These are phyloP conservation scores for Blastocystis hominis DNA, from an alignment of 352 stramenopile species.

Conservation along the genomic window DNA sequence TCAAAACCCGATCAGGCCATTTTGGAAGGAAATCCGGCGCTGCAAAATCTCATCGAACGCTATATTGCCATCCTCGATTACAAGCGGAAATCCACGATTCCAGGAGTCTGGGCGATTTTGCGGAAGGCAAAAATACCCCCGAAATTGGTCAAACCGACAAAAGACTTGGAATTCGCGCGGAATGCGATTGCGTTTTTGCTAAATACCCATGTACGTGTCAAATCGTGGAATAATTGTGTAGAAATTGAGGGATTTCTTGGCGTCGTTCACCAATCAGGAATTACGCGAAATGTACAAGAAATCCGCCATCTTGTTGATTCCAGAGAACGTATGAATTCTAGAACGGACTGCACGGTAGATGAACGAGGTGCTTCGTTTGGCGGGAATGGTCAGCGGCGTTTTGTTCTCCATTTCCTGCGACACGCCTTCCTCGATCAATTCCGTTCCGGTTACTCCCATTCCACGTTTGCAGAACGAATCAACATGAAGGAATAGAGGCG, in stretches of 20 bases:
- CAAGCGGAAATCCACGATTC: background rate
- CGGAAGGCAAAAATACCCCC: conserved; percentile 17
- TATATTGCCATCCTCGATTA: conserved; percentile 14
- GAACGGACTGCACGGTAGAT: background rate
- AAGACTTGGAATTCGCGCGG: background rate
- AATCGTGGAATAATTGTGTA: background rate
- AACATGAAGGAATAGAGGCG: background rate
- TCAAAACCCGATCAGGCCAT: background rate
- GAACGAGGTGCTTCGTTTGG: background rate
- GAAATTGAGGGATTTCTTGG: background rate
- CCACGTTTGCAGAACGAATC: background rate
- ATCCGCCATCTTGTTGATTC: conserved; percentile 26
- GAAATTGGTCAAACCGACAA: background rate
- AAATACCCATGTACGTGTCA: background rate
- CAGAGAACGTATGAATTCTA: conserved; percentile 27
- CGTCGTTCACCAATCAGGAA: background rate
- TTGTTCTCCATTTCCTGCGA: conserved; percentile 10
- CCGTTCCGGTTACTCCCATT: background rate
- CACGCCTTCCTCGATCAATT: background rate
- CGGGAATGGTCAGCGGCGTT: background rate
- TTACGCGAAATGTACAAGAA: background rate
- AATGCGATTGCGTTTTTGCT: background rate
- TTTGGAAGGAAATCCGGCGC: background rate
- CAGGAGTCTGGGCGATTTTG: conserved; percentile 4
- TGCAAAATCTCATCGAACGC: background rate